Evolutionary conservation across 2,329 filamentous ascomycete genomes (phyloP).

Genomic region (Penicillium sp.): DNA sequence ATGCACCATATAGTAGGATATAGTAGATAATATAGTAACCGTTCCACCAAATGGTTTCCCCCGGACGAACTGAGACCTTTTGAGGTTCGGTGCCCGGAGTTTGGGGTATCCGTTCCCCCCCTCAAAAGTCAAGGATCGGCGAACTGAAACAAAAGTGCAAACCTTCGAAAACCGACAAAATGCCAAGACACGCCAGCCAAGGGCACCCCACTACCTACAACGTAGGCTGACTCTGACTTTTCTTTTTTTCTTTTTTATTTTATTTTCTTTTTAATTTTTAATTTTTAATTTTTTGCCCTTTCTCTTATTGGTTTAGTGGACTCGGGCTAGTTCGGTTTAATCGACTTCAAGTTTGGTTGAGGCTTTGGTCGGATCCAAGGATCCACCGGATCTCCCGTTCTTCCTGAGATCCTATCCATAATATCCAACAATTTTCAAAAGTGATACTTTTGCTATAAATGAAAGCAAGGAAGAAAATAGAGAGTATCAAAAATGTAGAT

Average conservation of each 20-base stretch:
- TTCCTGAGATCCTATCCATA: neutral
- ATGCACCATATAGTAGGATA: neutral
- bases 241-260: too few species aligned
- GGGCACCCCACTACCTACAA: constrained; percentile 12
- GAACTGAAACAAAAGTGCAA: constrained; percentile 17
- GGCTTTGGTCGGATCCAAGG: neutral
- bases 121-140: constrained; percentile 5
- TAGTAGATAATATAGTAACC: neutral
- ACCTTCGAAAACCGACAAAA: neutral
- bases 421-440: neutral
- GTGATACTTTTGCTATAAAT: neutral
- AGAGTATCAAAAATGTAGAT: too few species aligned
- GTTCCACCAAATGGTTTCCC: neutral
- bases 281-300: neutral
- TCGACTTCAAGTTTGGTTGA: neutral
- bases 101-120: neutral
- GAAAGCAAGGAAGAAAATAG: too few species aligned
- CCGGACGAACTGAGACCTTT: constrained; percentile 6
- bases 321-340: neutral
- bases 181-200: constrained; percentile 5
- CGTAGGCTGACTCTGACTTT: constrained; percentile 14
- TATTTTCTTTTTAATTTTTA: too few species aligned
- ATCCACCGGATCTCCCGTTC: neutral
- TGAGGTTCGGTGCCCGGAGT: neutral
- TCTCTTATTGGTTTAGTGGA: neutral